These are phyloP conservation scores for Corinectria fuckeliana DNA, from an alignment of 2,329 filamentous ascomycete genomes.

Conservation along the genomic window DNA sequence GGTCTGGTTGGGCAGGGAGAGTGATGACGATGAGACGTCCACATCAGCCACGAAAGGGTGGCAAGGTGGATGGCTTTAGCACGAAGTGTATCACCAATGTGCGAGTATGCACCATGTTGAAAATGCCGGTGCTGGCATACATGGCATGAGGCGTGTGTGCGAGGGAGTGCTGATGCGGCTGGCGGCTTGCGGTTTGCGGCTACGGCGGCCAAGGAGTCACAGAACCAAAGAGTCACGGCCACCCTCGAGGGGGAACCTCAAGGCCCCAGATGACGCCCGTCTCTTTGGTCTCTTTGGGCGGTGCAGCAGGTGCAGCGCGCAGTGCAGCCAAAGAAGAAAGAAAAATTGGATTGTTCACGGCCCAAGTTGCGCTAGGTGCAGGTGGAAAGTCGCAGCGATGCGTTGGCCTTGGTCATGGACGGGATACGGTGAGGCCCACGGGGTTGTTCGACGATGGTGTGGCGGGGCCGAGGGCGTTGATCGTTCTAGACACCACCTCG, in stretches of 20 bases:
- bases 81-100: not conserved
- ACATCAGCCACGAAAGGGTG: slow-evolving; percentile 1
- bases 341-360: slow-evolving; percentile 1
- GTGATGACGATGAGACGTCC: not conserved
- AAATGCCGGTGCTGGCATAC: slow-evolving; percentile 1
- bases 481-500: not conserved
- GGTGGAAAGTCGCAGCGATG: not conserved
- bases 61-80: not conserved
- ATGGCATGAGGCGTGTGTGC: slow-evolving; percentile 7
- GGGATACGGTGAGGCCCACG: slow-evolving; percentile 12
- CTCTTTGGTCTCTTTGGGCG: not conserved
- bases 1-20: not conserved
- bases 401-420: not conserved
- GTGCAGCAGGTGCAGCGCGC: slow-evolving; percentile 7
- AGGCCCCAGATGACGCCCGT: not conserved
- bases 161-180: slow-evolving; percentile 13
- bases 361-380: slow-evolving; percentile 10
- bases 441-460: slow-evolving; percentile 1
- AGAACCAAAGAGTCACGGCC: not conserved
- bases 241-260: not conserved
- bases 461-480: not conserved
- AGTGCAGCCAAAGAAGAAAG: not conserved
- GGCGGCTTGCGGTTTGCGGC: slow-evolving; percentile 24
- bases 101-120: not conserved
- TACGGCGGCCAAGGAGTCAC: slow-evolving; percentile 23